These are phyloP conservation scores for Boletus semigastroideus DNA, from an alignment of 1,284 basidiomycete genomes.

Conservation along the genomic window DNA sequence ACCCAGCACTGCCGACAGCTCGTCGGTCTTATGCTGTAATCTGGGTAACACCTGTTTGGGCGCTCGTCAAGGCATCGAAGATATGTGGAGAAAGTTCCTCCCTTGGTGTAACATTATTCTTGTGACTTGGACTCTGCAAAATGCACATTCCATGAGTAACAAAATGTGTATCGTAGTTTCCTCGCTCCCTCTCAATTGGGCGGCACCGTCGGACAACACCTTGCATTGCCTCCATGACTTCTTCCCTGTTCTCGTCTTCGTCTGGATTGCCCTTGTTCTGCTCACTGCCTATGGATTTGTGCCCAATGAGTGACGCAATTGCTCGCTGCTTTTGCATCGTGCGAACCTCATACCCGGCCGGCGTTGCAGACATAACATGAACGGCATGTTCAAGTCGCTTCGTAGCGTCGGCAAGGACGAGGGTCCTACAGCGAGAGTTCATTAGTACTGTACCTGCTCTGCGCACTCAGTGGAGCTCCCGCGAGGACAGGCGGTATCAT, in stretches of 20 bases:
- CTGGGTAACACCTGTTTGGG: no score
- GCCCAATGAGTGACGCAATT: conserved; percentile 10
- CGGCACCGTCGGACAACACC: conserved; percentile 13
- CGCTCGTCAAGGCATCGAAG: no score
- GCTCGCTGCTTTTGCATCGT: conserved; percentile 4
- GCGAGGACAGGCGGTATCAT: conserved; percentile 3
- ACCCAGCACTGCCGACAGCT: no score
- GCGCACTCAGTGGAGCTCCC: conserved; percentile 12
- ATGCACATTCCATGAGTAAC: no score
- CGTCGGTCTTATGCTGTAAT: no score
- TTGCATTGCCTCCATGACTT: conserved; percentile 18
- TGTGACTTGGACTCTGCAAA: no score
- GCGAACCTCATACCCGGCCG: conserved; percentile 22
- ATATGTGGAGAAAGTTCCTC: no score
- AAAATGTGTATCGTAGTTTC: no score
- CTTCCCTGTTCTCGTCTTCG: conserved; percentile 8
- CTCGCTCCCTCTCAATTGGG: neutral
- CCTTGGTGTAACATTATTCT: no score
- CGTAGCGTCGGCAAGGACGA: conserved; percentile 26
- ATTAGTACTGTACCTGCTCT: conserved; percentile 23
- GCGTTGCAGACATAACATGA: conserved; percentile 33
- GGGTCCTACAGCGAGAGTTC: conserved; percentile 9
- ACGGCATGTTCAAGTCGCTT: conserved; percentile 27
- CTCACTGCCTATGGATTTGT: neutral
- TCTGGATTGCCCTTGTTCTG: neutral